Evolutionary conservation across 768 basidiomycete species (phyloP), one percentile per base, ranked within the genome.

Genomic region (Coprinopsis strossmayeri): DNA sequence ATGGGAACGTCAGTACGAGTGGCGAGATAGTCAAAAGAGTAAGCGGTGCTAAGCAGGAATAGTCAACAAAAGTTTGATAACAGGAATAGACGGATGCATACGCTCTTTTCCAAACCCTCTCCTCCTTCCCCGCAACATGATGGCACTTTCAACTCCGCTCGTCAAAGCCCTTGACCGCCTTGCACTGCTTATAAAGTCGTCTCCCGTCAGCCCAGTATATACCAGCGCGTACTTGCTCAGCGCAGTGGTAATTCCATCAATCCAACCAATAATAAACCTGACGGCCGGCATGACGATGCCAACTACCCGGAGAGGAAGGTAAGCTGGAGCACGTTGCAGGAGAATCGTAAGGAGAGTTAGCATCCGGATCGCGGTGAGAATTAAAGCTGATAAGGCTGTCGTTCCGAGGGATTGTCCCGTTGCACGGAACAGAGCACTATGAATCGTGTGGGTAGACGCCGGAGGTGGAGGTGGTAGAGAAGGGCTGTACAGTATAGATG

Each of bases 401-500:
- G 84, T 82, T 2, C 94, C 94, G 4, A 94, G 67, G 0, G 87
- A 92, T 1, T 89, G 84, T 3, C 86, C 84, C 1, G 84, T 83
- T 0, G 93, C 79, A 0, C 94, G 84, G 37, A 78, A 75, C 40
- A 93, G 68, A 0, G 90, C 87, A 1, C 84, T 80, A 48, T 88
- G 86, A 18, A 91, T 84, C 1, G 79, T 77, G 54, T 84, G 85
- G 13, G 84, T 88, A 23, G 82, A 82, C 18, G 65, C 70, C 17
- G 79, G 78, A 3, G 68, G 71, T 18, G 78, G 76, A 2, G 67
- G 65, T 1, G 73, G 59, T 25, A 61, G 53, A 23, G 60, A 55
- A 18, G 66, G 67, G 52, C 71, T 67, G 51, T 47, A 32, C 28
- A 42, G 32, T 15, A 48, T 20, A 26, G n/a, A n/a, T n/a, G n/a